phyloP scores from a whole-genome alignment of 2,329 filamentous ascomycete genomes.

The Ceratocystis albifundus region DNA sequence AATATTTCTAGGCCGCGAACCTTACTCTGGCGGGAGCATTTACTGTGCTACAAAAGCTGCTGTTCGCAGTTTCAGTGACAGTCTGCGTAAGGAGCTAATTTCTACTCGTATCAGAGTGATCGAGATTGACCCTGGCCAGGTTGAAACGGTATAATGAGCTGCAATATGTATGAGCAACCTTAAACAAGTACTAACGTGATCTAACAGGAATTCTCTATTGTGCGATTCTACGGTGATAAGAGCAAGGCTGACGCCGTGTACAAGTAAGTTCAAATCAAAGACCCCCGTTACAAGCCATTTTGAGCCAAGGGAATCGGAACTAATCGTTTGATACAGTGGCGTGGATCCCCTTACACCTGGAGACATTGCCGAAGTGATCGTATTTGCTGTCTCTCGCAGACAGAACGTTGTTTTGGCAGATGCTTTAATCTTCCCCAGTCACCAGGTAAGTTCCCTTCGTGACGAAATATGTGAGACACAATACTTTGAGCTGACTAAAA shows the following conservation, averaged over 20 bases:
- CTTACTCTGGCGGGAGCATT: conserved; percentile 75
- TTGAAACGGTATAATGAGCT: conserved; percentile 58
- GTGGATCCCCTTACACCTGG: conserved; percentile 76
- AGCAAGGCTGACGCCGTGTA: conserved; percentile 83
- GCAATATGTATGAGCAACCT: neutral
- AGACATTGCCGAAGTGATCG: conserved; percentile 81
- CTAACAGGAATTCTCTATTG: conserved; percentile 67
- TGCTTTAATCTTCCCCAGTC: conserved; percentile 74
- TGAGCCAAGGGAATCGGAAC: conserved; percentile 16
- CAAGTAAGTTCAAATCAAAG: conserved; percentile 44
- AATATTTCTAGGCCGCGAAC: conserved; percentile 48
- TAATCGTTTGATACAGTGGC: conserved; percentile 37
- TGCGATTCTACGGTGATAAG: conserved; percentile 82
- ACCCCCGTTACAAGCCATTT: neutral
- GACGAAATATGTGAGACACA: neutral
- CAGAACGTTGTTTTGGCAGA: conserved; percentile 90
- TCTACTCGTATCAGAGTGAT: conserved; percentile 71
- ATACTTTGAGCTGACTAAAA: neutral
- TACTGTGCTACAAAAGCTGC: conserved; percentile 93
- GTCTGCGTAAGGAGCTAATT: conserved; percentile 71
- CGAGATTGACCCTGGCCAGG: conserved; percentile 81
- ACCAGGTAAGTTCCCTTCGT: conserved; percentile 51
- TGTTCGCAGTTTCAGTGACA: conserved; percentile 72
- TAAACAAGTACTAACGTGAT: conserved; percentile 16
- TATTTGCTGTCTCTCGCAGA: conserved; percentile 70